phyloP scores from a whole-genome alignment of 805 yeast species.

The Saturnispora galanensis region DNA sequence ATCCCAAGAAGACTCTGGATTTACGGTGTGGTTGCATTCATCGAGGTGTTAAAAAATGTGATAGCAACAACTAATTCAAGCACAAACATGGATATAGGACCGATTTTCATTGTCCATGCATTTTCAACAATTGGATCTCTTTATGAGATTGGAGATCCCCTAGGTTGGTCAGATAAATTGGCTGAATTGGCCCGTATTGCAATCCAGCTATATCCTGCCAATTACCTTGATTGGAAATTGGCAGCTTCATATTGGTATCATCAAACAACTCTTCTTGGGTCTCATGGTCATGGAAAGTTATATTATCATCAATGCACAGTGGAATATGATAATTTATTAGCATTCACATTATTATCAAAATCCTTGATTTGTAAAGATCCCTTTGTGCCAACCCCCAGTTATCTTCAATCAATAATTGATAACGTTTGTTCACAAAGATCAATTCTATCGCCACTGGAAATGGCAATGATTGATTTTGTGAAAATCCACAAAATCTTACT shows the following conservation, averaged over 20 bases:
- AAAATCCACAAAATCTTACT: conserved; percentile 61
- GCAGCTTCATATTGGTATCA: conserved; percentile 76
- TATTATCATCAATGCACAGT: conserved; percentile 86
- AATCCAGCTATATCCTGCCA: conserved; percentile 69
- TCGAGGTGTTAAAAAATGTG: conserved; percentile 68
- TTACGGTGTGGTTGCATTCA: conserved; percentile 71
- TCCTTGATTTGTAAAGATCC: conserved; percentile 74
- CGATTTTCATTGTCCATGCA: conserved; percentile 56
- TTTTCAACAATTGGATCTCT: conserved; percentile 49
- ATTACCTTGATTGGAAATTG: conserved; percentile 77
- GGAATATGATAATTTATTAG: conserved; percentile 66
- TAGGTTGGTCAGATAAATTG: conserved; percentile 74
- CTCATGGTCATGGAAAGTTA: conserved; percentile 76
- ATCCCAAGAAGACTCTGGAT: conserved; percentile 79
- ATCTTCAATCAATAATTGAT: conserved; percentile 67
- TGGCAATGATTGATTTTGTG: conserved; percentile 51
- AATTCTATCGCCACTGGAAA: conserved; percentile 47
- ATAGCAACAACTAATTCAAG: conserved; percentile 31
- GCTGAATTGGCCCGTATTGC: conserved; percentile 87
- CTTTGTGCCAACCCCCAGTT: conserved; percentile 74
- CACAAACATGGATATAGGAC: conserved; percentile 4
- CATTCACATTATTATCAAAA: conserved; percentile 70
- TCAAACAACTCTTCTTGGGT: conserved; percentile 55
- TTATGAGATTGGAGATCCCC: conserved; percentile 13
- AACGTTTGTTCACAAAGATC: conserved; percentile 61